Percentiles rank a stretch among this genome's conserved stretches.
These are phyloP conservation scores for Mortierella sp. DNA, from an alignment of 371 early-diverging fungal species.

Conservation along the genomic window DNA sequence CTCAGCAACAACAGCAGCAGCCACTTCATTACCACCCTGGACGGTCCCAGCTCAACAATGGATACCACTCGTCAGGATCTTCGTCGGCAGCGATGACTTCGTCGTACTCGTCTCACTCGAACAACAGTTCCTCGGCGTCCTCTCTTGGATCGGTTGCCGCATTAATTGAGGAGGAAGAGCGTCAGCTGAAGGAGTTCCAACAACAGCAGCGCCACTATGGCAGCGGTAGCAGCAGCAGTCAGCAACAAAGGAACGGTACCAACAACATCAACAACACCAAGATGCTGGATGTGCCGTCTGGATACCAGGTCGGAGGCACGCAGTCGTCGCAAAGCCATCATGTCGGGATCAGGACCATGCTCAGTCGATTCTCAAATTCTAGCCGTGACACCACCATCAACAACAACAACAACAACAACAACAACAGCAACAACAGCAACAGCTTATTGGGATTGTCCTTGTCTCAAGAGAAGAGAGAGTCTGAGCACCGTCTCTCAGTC, in stretches of 20 bases:
- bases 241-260: background rate
- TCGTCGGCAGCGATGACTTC: conserved; percentile 40
- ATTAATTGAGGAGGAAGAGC: conserved; percentile 47
- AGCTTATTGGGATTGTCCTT: background rate
- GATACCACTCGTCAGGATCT: conserved; percentile 50
- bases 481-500: conserved; percentile 1
- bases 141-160: conserved; percentile 52
- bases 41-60: conserved; percentile 24
- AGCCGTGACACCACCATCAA: background rate
- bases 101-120: conserved; percentile 38
- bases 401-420: conserved; percentile 10
- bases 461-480: background rate
- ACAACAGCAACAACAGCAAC: background rate
- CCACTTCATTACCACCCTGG: background rate
- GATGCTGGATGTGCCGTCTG: conserved; percentile 16
- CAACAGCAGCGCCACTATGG: background rate
- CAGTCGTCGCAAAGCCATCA: conserved; percentile 29
- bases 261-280: conserved; percentile 2
- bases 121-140: conserved; percentile 41
- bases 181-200: conserved; percentile 32
- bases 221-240: background rate
- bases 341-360: conserved; percentile 50
- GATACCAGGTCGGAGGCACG: conserved; percentile 9
- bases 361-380: conserved; percentile 33
- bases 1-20: conserved; percentile 11